Evolutionary conservation across 768 basidiomycete species (phyloP).

Genomic region (Leccinum olivaceopallidum): DNA sequence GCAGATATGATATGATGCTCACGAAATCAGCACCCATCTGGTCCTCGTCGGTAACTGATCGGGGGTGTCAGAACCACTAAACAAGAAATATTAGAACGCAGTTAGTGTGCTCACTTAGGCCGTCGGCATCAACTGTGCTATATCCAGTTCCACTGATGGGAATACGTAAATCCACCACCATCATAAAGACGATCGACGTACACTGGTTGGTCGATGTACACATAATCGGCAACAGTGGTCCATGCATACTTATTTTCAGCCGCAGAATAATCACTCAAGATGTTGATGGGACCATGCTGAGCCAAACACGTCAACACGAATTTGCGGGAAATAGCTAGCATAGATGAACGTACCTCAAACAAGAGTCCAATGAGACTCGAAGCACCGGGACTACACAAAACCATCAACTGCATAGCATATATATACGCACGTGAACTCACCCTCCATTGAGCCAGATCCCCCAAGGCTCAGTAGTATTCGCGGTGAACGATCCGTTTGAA

Average conservation of each 20-base stretch:
- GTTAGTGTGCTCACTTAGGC: slow-evolving; percentile 44
- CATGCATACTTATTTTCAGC: slow-evolving; percentile 55
- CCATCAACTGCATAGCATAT: not conserved
- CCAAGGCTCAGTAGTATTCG: slow-evolving; percentile 45
- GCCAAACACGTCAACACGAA: not conserved
- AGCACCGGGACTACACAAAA: slow-evolving; percentile 53
- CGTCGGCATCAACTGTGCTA: slow-evolving; percentile 58
- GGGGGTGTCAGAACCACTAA: not conserved
- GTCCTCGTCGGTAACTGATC: slow-evolving; percentile 57
- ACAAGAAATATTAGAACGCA: not conserved
- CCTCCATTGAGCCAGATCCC: slow-evolving; percentile 55
- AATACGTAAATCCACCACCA: not conserved
- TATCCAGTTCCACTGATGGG: slow-evolving; percentile 55
- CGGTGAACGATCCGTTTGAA: slow-evolving; percentile 52
- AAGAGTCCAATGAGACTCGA: slow-evolving; percentile 64
- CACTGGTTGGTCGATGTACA: slow-evolving; percentile 76
- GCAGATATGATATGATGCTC: slow-evolving; percentile 19
- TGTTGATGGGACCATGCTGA: slow-evolving; percentile 67
- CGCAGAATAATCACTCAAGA: slow-evolving; percentile 49
- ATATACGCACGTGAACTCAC: slow-evolving; percentile 33
- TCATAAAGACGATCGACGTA: slow-evolving; percentile 15
- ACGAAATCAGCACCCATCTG: slow-evolving; percentile 54
- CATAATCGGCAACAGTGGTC: slow-evolving; percentile 51
- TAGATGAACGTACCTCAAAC: slow-evolving; percentile 48
- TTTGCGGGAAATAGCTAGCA: rapidly evolving